phyloP scores from a whole-genome alignment of 495 filamentous ascomycete genomes.

The Schizothecium vesticola region DNA sequence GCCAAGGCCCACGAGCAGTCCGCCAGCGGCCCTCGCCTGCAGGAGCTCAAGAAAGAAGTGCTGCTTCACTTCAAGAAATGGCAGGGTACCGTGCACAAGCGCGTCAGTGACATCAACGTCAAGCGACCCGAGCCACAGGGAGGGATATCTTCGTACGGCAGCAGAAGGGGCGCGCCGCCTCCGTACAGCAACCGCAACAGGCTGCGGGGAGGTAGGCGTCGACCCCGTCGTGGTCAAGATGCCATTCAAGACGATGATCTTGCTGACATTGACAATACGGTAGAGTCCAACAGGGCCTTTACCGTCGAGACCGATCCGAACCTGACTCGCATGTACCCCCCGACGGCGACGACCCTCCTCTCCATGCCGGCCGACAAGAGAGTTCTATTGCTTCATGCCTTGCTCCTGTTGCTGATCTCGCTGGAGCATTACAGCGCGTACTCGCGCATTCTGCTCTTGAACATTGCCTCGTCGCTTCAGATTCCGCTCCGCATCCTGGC shows the following conservation, averaged over 20 bases:
- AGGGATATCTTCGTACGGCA: conserved; percentile 1
- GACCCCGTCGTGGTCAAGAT: neutral
- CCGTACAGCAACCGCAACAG: neutral
- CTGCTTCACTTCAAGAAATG: conserved; percentile 42
- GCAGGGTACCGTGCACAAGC: conserved; percentile 33
- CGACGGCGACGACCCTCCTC: conserved; percentile 38
- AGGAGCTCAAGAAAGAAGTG: conserved; percentile 42
- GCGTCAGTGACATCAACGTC: conserved; percentile 39
- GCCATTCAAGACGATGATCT: neutral
- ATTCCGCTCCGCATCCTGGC: conserved; percentile 60
- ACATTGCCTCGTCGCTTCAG: conserved; percentile 61
- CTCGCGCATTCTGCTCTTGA: conserved; percentile 68
- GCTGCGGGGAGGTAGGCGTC: neutral
- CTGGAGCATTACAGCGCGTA: conserved; percentile 75
- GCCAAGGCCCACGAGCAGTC: conserved; percentile 9
- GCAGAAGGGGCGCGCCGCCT: conserved; percentile 2
- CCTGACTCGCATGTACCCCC: conserved; percentile 40
- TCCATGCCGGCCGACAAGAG: conserved; percentile 41
- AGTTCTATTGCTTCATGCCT: conserved; percentile 47
- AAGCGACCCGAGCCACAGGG: conserved; percentile 24
- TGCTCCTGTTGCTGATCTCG: conserved; percentile 70
- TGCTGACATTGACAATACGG: conserved; percentile 6
- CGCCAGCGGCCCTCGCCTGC: conserved; percentile 22
- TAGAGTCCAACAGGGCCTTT: conserved; percentile 27
- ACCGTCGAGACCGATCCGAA: conserved; percentile 33